Percentiles rank a stretch among this genome's conserved stretches.
Evolutionary conservation across 208 protist genomes (phyloP).

Genomic region (Tetramitus jugosus): DNA sequence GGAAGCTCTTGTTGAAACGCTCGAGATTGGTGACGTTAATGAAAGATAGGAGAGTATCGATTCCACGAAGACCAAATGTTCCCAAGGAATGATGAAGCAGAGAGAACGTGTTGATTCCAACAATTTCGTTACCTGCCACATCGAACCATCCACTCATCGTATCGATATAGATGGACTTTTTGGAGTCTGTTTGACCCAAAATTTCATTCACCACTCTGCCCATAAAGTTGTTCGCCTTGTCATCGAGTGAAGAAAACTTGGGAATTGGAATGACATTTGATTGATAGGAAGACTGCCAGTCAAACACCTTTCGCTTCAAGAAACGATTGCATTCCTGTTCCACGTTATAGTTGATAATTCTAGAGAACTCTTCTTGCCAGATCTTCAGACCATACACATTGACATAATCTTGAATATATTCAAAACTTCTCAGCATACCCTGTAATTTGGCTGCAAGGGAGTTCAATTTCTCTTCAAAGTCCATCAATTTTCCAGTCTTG

Average conservation of each 20-base stretch:
- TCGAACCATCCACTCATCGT: conserved; percentile 74
- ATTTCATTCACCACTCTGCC: conserved; percentile 79
- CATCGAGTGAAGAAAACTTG: conserved; percentile 53
- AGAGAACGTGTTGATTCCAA: conserved; percentile 72
- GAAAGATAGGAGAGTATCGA: conserved; percentile 24
- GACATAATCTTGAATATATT: conserved; percentile 96
- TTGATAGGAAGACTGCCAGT: conserved; percentile 75
- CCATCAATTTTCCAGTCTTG: conserved; percentile 49
- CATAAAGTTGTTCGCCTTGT: conserved; percentile 65
- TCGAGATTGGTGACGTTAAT: not conserved
- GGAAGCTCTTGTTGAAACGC: not conserved
- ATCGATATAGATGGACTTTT: conserved; percentile 62
- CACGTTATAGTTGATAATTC: conserved; percentile 89
- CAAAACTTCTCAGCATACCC: conserved; percentile 80
- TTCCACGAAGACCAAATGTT: conserved; percentile 50
- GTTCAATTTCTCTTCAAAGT: conserved; percentile 55
- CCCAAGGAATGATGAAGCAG: conserved; percentile 66
- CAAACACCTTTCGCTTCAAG: conserved; percentile 77
- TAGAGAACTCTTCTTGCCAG: conserved; percentile 90
- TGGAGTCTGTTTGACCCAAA: conserved; percentile 64
- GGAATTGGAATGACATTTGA: conserved; percentile 82
- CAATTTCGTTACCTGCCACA: conserved; percentile 43
- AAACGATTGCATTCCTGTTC: conserved; percentile 92
- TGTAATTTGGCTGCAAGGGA: conserved; percentile 60
- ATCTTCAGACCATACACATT: conserved; percentile 89